phyloP scores from a whole-genome alignment of 495 filamentous ascomycete species.

The Annulohypoxylon maeteangense region DNA sequence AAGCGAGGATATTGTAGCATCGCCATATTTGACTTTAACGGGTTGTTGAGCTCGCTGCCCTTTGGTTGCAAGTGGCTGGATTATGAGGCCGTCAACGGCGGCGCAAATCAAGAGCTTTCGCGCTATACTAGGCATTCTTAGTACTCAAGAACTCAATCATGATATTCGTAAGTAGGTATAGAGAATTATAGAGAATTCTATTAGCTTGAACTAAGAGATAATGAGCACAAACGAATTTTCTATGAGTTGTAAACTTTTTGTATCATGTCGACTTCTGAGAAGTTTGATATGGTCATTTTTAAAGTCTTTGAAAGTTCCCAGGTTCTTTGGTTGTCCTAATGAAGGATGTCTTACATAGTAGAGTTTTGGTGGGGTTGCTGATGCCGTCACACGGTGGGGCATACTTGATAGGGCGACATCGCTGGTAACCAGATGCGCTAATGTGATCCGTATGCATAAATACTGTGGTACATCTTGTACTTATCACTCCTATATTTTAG shows the following conservation, averaged over 20 bases:
- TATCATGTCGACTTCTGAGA: background rate
- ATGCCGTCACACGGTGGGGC: constrained; percentile 45
- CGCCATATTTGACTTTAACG: constrained; percentile 80
- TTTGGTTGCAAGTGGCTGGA: constrained; percentile 73
- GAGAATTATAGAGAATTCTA: constrained; percentile 9
- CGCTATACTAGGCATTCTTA: constrained; percentile 75
- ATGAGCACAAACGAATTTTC: background rate
- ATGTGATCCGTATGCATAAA: background rate
- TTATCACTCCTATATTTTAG: background rate
- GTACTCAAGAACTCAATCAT: constrained; percentile 25
- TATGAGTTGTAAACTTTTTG: background rate
- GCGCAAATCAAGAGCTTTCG: constrained; percentile 85
- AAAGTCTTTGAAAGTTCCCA: background rate
- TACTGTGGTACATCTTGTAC: background rate
- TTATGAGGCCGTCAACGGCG: constrained; percentile 84
- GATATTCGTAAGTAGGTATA: constrained; percentile 2
- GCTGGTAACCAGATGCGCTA: constrained; percentile 2
- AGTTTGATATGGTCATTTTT: constrained; percentile 32
- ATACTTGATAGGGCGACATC: constrained; percentile 3
- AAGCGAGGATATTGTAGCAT: constrained; percentile 60
- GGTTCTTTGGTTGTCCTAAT: background rate
- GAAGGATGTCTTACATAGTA: constrained; percentile 31
- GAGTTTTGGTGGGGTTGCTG: constrained; percentile 42
- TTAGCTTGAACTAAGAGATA: constrained; percentile 3
- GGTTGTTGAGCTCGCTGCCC: constrained; percentile 59